Evolutionary conservation across 768 basidiomycete genomes (phyloP).

Genomic region (Pleurotus platypus): DNA sequence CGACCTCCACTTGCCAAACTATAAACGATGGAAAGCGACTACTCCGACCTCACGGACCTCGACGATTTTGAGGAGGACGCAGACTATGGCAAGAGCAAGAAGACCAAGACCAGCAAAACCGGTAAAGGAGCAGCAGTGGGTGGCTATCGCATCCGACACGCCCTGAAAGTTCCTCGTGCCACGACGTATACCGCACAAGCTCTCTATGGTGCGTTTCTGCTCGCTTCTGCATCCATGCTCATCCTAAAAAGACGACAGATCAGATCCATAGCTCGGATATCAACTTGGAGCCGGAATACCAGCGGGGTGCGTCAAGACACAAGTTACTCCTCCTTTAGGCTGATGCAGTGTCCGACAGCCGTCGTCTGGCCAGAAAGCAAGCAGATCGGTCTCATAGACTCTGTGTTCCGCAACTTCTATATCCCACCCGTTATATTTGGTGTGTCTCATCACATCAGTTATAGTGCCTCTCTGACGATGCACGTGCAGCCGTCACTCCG

Average conservation of each 20-base stretch:
- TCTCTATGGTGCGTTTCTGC: constrained; percentile 43
- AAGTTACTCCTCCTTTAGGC: too few species aligned
- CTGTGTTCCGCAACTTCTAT: constrained; percentile 59
- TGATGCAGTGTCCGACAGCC: constrained; percentile 27
- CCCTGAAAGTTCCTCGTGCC: constrained; percentile 51
- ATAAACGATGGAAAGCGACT: constrained; percentile 10
- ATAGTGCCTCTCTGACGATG: constrained; percentile 36
- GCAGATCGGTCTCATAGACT: constrained; percentile 61
- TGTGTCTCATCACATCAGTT: constrained; percentile 20
- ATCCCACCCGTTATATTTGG: constrained; percentile 68
- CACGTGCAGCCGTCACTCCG: constrained; percentile 40
- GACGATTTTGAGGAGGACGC: constrained; percentile 9
- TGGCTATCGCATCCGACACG: constrained; percentile 35
- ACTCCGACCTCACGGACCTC: constrained; percentile 2
- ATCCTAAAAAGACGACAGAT: constrained; percentile 32
- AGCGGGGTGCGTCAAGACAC: constrained; percentile 47
- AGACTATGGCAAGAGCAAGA: constrained; percentile 7
- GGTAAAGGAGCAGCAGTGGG: neutral
- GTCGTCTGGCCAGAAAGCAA: constrained; percentile 65
- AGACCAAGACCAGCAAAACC: constrained; percentile 14
- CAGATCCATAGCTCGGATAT: constrained; percentile 65
- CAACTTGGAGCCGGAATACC: constrained; percentile 74
- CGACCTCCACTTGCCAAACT: too few species aligned
- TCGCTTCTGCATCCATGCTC: neutral
- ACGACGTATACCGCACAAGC: constrained; percentile 65